A percentile compares a stretch with the other conserved stretches of the same genome.
Conservation (phyloP, 2,329 filamentous ascomycete species). For the Dactylonectria macrodidyma region DNA sequence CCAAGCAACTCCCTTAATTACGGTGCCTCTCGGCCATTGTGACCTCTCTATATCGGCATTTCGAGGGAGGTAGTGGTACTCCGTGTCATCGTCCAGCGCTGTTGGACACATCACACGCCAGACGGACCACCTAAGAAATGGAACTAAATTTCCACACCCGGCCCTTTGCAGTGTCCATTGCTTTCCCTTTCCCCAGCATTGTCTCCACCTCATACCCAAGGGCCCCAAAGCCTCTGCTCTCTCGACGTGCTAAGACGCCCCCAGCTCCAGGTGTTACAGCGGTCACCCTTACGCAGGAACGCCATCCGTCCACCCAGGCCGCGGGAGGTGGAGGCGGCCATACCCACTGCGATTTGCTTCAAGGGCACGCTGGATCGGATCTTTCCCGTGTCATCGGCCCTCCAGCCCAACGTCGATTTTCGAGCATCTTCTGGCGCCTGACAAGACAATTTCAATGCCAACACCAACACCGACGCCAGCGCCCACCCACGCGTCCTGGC, state of each 20-base stretch:
- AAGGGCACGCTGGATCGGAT: slow-evolving; percentile 43
- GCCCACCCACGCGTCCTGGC: slow-evolving; percentile 1
- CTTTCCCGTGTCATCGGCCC: slow-evolving; percentile 46
- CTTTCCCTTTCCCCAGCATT: slow-evolving; percentile 28
- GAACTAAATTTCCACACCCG: slow-evolving; percentile 5
- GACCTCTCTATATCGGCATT: background rate
- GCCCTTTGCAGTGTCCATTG: background rate
- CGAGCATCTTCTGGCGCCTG: slow-evolving; percentile 38
- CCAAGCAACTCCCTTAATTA: slow-evolving; percentile 8
- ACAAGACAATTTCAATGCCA: slow-evolving; percentile 8
- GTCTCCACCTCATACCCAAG: slow-evolving; percentile 2
- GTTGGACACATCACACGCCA: too few relatives aligned
- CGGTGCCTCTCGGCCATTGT: slow-evolving; percentile 1
- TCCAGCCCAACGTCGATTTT: slow-evolving; percentile 31
- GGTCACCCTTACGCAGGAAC: slow-evolving; percentile 51
- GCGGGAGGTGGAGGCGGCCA: slow-evolving; percentile 43
- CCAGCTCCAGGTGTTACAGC: slow-evolving; percentile 42
- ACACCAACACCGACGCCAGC: background rate
- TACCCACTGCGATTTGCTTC: slow-evolving; percentile 41
- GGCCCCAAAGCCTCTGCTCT: slow-evolving; percentile 16
- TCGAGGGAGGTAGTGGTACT: too few relatives aligned
- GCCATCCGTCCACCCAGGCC: slow-evolving; percentile 37
- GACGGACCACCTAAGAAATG: background rate
- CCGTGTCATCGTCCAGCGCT: background rate
- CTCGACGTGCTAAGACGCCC: slow-evolving; percentile 31